phyloP scores from a whole-genome alignment of 768 basidiomycete genomes.

The Naganishia vishniacii region DNA sequence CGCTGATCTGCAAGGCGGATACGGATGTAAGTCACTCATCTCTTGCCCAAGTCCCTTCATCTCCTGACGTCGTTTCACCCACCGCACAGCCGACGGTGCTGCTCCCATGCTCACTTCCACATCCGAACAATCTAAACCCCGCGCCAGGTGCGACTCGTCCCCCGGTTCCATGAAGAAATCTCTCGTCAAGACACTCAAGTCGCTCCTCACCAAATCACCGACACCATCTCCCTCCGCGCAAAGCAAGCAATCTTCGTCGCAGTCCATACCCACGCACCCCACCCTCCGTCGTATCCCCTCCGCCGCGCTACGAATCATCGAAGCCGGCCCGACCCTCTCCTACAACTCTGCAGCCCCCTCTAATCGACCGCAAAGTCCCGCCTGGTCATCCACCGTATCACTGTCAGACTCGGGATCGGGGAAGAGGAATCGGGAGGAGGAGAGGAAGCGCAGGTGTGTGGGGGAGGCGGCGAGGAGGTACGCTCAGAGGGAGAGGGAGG shows the following conservation, averaged over 20 bases:
- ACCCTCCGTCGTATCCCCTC: constrained; percentile 1
- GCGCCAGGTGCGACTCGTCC: not conserved
- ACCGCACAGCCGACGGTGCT: constrained; percentile 1
- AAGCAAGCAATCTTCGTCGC: not conserved
- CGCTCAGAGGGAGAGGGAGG: too few relatives aligned
- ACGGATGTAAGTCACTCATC: constrained; percentile 16
- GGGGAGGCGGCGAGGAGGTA: too few relatives aligned
- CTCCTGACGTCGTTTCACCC: not conserved
- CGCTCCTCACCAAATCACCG: not conserved
- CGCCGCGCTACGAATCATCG: constrained; percentile 2
- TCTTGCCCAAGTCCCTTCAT: not conserved
- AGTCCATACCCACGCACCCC: not conserved
- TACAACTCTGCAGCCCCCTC: not conserved
- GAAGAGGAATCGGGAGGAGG: too few relatives aligned
- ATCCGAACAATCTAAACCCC: not conserved
- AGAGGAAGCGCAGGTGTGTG: too few relatives aligned
- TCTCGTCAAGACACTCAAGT: not conserved
- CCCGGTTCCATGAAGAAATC: not conserved
- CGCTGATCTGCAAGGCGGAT: constrained; percentile 5
- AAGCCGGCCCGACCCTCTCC: not conserved
- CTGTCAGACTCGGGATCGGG: too few relatives aligned
- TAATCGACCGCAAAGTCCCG: too few relatives aligned
- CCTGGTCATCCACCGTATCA: too few relatives aligned
- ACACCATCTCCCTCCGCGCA: not conserved
- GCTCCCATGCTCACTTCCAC: constrained; percentile 4